Conservation (phyloP, 23 red algal genomes). For the Pyropia haitanensis region DNA sequence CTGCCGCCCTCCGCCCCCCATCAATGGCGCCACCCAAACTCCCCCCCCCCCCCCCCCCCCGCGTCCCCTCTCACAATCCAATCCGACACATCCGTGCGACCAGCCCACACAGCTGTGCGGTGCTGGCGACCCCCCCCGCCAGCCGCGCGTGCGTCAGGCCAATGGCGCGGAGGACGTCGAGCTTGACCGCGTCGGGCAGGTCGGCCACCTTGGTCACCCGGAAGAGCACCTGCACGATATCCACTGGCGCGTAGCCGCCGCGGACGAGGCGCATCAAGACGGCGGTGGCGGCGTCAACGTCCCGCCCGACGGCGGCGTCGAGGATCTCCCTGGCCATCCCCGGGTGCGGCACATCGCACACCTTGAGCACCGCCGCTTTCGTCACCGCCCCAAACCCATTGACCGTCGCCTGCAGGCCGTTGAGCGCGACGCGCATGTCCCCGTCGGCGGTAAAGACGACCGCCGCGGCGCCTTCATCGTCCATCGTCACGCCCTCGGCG, state of each 20-base stretch:
- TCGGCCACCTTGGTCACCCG: conserved; percentile 33
- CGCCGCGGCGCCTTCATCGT: conserved; percentile 63
- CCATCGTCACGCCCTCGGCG: conserved; percentile 52
- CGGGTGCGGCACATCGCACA: conserved; percentile 87
- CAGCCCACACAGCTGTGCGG: conserved; percentile 77
- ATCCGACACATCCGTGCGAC: conserved; percentile 39
- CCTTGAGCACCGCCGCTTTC: conserved; percentile 80
- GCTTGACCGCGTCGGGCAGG: conserved; percentile 26
- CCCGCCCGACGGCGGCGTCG: conserved; percentile 29
- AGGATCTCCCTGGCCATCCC: conserved; percentile 54
- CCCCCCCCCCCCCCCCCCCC: too few species aligned
- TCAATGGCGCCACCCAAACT: too few species aligned
- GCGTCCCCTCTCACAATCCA: too few species aligned
- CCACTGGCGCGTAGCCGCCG: conserved; percentile 72
- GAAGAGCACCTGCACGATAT: conserved; percentile 89
- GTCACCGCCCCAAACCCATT: conserved; percentile 84
- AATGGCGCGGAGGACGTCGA: conserved; percentile 69
- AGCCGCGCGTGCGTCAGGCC: conserved; percentile 87
- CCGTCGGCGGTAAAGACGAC: conserved; percentile 95
- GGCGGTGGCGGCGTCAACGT: conserved; percentile 68
- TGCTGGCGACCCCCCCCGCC: conserved; percentile 45
- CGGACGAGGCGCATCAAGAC: conserved; percentile 46
- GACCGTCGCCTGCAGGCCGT: conserved; percentile 79
- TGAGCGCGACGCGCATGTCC: conserved; percentile 93
- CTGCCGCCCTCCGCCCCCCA: too few species aligned